Evolutionary conservation across 352 stramenopile genomes (phyloP).

Genomic region (Globisporangium emineosum): DNA sequence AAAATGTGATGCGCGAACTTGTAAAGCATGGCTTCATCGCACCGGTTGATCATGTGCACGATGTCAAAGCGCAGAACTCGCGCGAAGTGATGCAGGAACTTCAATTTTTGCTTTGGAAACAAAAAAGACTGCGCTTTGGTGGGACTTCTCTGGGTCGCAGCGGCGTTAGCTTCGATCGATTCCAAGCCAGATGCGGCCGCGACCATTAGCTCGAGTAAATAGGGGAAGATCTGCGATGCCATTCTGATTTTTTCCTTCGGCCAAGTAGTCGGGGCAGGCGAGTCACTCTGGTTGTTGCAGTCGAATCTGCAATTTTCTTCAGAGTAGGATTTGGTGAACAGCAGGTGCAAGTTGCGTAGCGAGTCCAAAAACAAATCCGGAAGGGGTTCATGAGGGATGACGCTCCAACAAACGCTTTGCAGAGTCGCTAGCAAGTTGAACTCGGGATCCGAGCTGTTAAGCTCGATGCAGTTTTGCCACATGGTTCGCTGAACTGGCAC

Average conservation of each 20-base stretch:
- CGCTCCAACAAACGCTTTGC: slow-evolving; percentile 23
- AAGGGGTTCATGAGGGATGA: slow-evolving; percentile 44
- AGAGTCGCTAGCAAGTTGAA: slow-evolving; percentile 28
- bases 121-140: slow-evolving; percentile 9
- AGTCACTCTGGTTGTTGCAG: neutral
- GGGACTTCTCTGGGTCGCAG: neutral
- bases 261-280: slow-evolving; percentile 17
- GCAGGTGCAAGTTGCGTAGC: slow-evolving; percentile 38
- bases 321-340: slow-evolving; percentile 18
- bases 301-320: neutral
- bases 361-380: slow-evolving; percentile 31
- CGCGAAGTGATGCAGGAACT: slow-evolving; percentile 33
- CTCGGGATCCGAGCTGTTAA: slow-evolving; percentile 40
- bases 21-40: slow-evolving; percentile 36
- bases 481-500: slow-evolving; percentile 14
- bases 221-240: slow-evolving; percentile 30
- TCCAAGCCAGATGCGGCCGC: slow-evolving; percentile 26
- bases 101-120: slow-evolving; percentile 17
- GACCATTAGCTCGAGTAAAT: slow-evolving; percentile 38
- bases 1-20: slow-evolving; percentile 45
- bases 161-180: slow-evolving; percentile 14
- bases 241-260: slow-evolving; percentile 35
- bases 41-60: slow-evolving; percentile 29
- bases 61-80: slow-evolving; percentile 35
- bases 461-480: slow-evolving; percentile 41